Conservation (phyloP, 192 early-diverging fungal species). For the Pilobolus umbonatus region DNA sequence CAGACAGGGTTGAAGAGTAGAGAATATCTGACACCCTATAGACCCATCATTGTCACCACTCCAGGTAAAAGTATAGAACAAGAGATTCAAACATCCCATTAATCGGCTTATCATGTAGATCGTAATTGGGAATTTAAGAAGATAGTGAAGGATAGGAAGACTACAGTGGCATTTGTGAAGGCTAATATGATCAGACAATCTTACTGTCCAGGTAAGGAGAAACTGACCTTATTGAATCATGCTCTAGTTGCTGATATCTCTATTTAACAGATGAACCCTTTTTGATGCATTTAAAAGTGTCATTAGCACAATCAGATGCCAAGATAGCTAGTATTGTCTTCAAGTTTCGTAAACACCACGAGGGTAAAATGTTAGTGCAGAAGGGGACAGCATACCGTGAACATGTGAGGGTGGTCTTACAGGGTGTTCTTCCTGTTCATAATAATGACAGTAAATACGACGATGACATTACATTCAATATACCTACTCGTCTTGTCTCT, state of each 20-base stretch:
- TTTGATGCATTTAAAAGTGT: conserved; percentile 27
- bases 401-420: conserved; percentile 24
- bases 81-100: too few relatives aligned
- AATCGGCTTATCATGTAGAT: not conserved
- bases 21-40: conserved; percentile 34
- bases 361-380: conserved; percentile 38
- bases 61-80: conserved; percentile 2
- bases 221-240: not conserved
- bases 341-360: conserved; percentile 42
- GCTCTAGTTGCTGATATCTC: not conserved
- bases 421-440: conserved; percentile 1
- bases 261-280: conserved; percentile 17
- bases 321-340: conserved; percentile 25
- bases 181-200: conserved; percentile 33
- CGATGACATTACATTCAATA: conserved; percentile 19
- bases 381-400: conserved; percentile 36
- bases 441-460: conserved; percentile 3
- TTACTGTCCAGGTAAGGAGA: conserved; percentile 33
- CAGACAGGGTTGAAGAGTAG: conserved; percentile 29
- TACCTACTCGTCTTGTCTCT: conserved; percentile 39
- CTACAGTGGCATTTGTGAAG: conserved; percentile 23
- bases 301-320: conserved; percentile 18
- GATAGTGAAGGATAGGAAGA: conserved; percentile 26
- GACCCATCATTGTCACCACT: conserved; percentile 35
- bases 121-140: conserved; percentile 30